These are phyloP conservation scores for Beauveria medogensis DNA, from an alignment of 2,329 filamentous ascomycete species.

Conservation along the genomic window DNA sequence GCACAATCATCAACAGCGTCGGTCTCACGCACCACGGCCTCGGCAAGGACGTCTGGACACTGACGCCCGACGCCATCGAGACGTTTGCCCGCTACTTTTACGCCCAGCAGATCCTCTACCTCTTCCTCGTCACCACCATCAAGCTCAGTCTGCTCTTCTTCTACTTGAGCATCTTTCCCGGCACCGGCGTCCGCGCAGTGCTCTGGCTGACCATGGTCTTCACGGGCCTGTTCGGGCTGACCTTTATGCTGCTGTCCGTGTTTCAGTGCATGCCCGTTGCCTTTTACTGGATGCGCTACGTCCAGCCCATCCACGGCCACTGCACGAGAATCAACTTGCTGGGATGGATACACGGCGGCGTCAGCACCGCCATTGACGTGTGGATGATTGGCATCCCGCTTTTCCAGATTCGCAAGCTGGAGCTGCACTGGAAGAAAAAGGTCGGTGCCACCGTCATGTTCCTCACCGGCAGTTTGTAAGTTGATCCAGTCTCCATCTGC, in stretches of 20 bases:
- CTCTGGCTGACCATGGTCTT: slow-evolving; percentile 35
- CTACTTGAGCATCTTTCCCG: slow-evolving; percentile 47
- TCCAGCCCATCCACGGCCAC: slow-evolving; percentile 32
- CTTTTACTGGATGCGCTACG: slow-evolving; percentile 47
- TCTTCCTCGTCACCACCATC: slow-evolving; percentile 35
- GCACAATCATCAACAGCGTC: slow-evolving; percentile 23
- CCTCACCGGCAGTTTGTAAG: slow-evolving; percentile 37
- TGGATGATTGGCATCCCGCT: slow-evolving; percentile 46
- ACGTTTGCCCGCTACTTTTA: slow-evolving; percentile 36
- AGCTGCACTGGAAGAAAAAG: slow-evolving; percentile 41
- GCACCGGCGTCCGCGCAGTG: slow-evolving; percentile 26
- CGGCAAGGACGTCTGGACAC: slow-evolving; percentile 43
- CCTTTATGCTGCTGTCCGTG: slow-evolving; percentile 36
- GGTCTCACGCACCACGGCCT: slow-evolving; percentile 32
- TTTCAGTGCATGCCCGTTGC: slow-evolving; percentile 45
- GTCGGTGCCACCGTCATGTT: slow-evolving; percentile 42
- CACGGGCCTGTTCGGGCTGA: slow-evolving; percentile 29
- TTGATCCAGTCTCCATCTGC: background rate
- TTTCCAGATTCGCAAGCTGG: slow-evolving; percentile 33
- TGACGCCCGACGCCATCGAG: slow-evolving; percentile 32
- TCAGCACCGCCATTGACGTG: slow-evolving; percentile 44
- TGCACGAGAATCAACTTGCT: slow-evolving; percentile 43
- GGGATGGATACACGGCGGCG: slow-evolving; percentile 41
- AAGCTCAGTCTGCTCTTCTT: slow-evolving; percentile 47
- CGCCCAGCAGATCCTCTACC: slow-evolving; percentile 37